Evolutionary conservation across 495 filamentous ascomycete species (phyloP).

Genomic region (Penicillium lagena): DNA sequence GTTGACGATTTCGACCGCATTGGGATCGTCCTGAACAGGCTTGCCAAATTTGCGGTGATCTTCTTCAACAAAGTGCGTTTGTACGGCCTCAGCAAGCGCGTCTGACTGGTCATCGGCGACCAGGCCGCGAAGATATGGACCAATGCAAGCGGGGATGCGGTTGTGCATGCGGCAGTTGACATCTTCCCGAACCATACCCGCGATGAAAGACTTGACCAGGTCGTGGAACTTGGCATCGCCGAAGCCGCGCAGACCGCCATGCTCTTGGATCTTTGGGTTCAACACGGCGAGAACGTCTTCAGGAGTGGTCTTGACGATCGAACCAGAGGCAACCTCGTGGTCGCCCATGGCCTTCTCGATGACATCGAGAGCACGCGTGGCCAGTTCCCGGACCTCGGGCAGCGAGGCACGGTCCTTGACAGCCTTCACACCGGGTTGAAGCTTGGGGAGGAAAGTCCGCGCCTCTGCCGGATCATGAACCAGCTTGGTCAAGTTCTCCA

Average conservation of each 20-base stretch:
- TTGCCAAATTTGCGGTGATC: slow-evolving; percentile 82
- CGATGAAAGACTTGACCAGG: slow-evolving; percentile 65
- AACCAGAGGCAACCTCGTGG: slow-evolving; percentile 45
- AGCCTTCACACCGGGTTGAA: slow-evolving; percentile 86
- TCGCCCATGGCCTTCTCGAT: slow-evolving; percentile 93
- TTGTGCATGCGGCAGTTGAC: slow-evolving; percentile 74
- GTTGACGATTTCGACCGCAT: slow-evolving; percentile 91
- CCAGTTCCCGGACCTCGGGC: slow-evolving; percentile 90
- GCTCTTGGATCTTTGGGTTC: slow-evolving; percentile 65
- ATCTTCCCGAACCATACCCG: slow-evolving; percentile 82
- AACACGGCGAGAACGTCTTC: slow-evolving; percentile 74
- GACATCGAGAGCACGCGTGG: slow-evolving; percentile 70
- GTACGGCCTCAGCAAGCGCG: slow-evolving; percentile 56
- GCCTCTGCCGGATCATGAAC: slow-evolving; percentile 97
- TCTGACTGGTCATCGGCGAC: slow-evolving; percentile 51
- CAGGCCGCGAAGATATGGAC: slow-evolving; percentile 69
- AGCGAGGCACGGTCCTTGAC: slow-evolving; percentile 85
- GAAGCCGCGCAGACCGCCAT: slow-evolving; percentile 51
- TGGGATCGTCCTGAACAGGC: slow-evolving; percentile 78
- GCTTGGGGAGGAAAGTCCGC: slow-evolving; percentile 89
- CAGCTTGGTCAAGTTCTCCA: slow-evolving; percentile 97
- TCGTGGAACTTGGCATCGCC: slow-evolving; percentile 60
- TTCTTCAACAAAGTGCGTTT: slow-evolving; percentile 69
- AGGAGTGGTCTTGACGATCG: slow-evolving; percentile 60
- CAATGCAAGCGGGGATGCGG: slow-evolving; percentile 59